Base-by-base conservation (phyloP, 2,329 filamentous ascomycete genomes). In the Colletotrichum theobromicola region DNA sequence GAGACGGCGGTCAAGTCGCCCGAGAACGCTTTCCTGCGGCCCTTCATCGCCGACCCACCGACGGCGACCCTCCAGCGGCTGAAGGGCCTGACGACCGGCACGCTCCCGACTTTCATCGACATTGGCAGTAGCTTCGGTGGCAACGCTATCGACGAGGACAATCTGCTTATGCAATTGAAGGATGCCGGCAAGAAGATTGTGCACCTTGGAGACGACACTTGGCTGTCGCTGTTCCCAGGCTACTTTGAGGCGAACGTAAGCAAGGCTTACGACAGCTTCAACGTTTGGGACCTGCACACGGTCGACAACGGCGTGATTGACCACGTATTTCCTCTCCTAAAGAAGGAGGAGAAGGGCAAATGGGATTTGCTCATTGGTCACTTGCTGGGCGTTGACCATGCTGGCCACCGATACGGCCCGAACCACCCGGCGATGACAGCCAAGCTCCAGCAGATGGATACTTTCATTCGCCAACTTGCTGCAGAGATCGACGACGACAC, bases 331-430 rank as follows among this genome's bases (percentile, higher is more conserved):
- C 97, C 97, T 2, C 88, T 98, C 4, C 84, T 99, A 76, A 88
- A 93, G 63, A 83, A 90, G 1, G 87, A 90, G 63, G 92, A 92
- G 80, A 88, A 89, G 66, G 89, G 86, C 7, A 90, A 94, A 70
- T 99, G 97, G 97, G 96, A 99, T 84, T 88, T 99, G n/a, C 90
- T 98, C 42, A 94, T 99, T 82, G 97, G 94, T 1, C 97, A 99
- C 83, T 96, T 96, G 78, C 89, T 99, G 53, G 97, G 97, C 7
- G 97, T 99, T 26, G 97, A 99, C 83, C 97, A 99, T 85, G 97
- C 97, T 1, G 97, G 97, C 7, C 97, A 99, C 85, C 92, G 96
- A 63, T 99, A 98, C 82, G 97, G 97, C 8, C 97, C 97, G 1
- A 93, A 97, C 78, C 97, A 99, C 83, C 89, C 93, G 42, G 96